Conservation (phyloP, 2,329 filamentous ascomycete genomes). For the Aplosporella prunicola region DNA sequence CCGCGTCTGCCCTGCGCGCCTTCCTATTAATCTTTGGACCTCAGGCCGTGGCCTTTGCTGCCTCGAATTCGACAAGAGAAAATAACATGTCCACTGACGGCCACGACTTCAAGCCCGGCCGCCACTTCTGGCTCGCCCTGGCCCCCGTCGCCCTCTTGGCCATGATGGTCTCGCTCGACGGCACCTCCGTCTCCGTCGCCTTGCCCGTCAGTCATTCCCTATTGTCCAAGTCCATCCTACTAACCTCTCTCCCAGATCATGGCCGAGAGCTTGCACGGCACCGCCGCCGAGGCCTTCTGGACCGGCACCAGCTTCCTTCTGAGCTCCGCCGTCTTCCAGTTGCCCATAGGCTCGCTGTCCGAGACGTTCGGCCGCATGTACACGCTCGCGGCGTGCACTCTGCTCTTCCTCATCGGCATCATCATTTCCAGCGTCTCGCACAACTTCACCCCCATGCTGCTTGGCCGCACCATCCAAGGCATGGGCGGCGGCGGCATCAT, state of each 20-base stretch:
- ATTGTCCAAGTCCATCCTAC: constrained; percentile 4
- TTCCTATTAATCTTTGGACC: not conserved
- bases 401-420: constrained; percentile 39
- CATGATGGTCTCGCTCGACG: constrained; percentile 17
- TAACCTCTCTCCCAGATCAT: constrained; percentile 18
- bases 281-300: constrained; percentile 38
- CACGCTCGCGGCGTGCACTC: constrained; percentile 33
- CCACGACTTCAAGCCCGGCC: constrained; percentile 17
- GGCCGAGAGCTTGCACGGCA: constrained; percentile 25
- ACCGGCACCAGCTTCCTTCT: constrained; percentile 41
- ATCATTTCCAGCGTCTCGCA: constrained; percentile 34
- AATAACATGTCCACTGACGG: not conserved
- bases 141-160: not conserved
- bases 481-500: constrained; percentile 38
- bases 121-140: constrained; percentile 29
- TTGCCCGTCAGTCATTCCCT: constrained; percentile 16
- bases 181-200: constrained; percentile 15
- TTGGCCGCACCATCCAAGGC: constrained; percentile 38
- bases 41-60: not conserved
- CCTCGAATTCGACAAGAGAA: not conserved
- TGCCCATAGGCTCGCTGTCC: constrained; percentile 33
- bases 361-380: constrained; percentile 41
- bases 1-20: not conserved
- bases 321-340: constrained; percentile 34
- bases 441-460: constrained; percentile 29